These are phyloP conservation scores for Gracilaria domingensis DNA, from an alignment of 23 red algal genomes.

Conservation along the genomic window DNA sequence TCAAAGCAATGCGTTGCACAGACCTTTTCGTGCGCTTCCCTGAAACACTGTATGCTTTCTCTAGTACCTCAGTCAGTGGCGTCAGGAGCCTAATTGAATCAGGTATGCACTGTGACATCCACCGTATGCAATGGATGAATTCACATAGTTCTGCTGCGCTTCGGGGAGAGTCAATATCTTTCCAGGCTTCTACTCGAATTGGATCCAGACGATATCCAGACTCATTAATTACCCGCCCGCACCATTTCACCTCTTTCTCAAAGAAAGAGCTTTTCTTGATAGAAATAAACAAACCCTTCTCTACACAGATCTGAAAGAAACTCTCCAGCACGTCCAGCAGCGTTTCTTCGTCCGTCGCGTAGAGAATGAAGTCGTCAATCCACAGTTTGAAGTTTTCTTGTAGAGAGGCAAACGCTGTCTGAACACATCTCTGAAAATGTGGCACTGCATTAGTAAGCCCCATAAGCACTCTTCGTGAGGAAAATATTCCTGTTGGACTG, in stretches of 20 bases:
- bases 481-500: background rate
- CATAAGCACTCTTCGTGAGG: background rate
- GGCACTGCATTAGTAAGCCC: background rate
- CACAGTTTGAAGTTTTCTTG: slow-evolving; percentile 25
- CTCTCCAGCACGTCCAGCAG: slow-evolving; percentile 22
- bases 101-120: slow-evolving; percentile 40
- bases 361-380: slow-evolving; percentile 54
- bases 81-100: background rate
- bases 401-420: slow-evolving; percentile 20
- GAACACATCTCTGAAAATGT: slow-evolving; percentile 53
- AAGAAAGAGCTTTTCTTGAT: slow-evolving; percentile 37
- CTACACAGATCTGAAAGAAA: slow-evolving; percentile 44
- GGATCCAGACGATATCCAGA: slow-evolving; percentile 14
- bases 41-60: slow-evolving; percentile 5
- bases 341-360: slow-evolving; percentile 17
- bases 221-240: slow-evolving; percentile 33
- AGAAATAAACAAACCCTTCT: slow-evolving; percentile 1
- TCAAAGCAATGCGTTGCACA: background rate
- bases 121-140: slow-evolving; percentile 26
- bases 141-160: background rate
- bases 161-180: background rate
- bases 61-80: slow-evolving; percentile 12
- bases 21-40: slow-evolving; percentile 15
- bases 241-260: slow-evolving; percentile 21
- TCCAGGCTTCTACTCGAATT: background rate